Base-by-base conservation (phyloP, 805 yeast genomes). In the Starmerella sirachaensis region DNA sequence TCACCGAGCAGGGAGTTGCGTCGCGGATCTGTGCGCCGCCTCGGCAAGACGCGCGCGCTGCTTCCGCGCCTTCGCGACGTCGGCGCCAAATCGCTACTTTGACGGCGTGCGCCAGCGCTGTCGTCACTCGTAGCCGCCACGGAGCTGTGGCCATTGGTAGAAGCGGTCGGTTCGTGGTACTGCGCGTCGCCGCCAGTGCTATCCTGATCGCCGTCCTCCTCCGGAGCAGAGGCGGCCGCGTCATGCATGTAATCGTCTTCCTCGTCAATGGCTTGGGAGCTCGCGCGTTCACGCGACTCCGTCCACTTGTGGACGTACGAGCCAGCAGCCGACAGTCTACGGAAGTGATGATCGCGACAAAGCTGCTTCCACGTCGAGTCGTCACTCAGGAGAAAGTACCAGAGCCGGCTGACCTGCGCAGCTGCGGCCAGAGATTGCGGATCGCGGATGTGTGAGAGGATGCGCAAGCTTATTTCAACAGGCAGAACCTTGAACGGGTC, bases 391-490 rank as follows among this genome's bases (percentile, higher is more conserved):
- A 63, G 46, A 22, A 54, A 43, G 35, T 61, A 58, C 98, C 98
- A 88, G 36, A 73, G 76, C 39, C 75, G 71, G 20, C 88, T 80
- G 2, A 88, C 97, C 55, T 81, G 93, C 0, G 95, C 88, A 0
- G 96, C 94, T 44, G 79, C 78, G 51, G 96, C 88, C 29, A 88
- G 66, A 9, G 94, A 78, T 41, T 73, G 74, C 59, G 67, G 65
- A 42, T 95, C 91, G 55, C 83, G 94, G 48, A 88, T 61, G 58
- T 81, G 84, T 46, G 93, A 78, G 26, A 88, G 63, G 26, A 88
- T 78, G 53, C 83, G 82, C 38, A 85, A 67, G 2, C 93, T 74
- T 31, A 88, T 60, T 54, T 91, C 97, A 44, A 70, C 68, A 1
- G 98, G 98, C 34, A 88, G 53, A 28, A 59, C 54, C 30, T 60